These are phyloP conservation scores for Fusarium udum DNA, from an alignment of 2,329 filamentous ascomycete genomes.

Conservation along the genomic window DNA sequence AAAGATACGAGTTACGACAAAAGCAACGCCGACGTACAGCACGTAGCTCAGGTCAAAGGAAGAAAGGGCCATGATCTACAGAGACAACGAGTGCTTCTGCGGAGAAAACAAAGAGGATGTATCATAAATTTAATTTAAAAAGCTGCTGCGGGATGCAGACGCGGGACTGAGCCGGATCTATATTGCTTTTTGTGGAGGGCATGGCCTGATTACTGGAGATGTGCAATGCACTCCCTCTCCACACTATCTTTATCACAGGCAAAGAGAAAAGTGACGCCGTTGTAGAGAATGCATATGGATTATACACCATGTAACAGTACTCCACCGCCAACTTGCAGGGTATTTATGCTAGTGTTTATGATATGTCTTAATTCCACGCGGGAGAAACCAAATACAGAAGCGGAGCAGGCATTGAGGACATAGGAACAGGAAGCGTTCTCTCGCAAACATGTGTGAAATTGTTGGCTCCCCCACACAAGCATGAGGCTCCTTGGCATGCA, in stretches of 20 bases:
- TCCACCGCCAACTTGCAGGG: neutral
- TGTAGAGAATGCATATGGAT: neutral
- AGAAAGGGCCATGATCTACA: slow-evolving; percentile 24
- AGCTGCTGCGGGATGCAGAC: neutral
- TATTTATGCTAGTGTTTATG: slow-evolving; percentile 1
- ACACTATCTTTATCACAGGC: neutral
- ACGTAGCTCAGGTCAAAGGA: neutral
- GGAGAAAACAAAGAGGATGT: neutral
- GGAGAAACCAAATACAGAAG: neutral
- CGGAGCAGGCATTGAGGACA: neutral
- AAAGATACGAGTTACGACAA: slow-evolving; percentile 5
- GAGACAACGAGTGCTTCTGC: neutral
- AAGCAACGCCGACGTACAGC: slow-evolving; percentile 6
- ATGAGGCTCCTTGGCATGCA: neutral
- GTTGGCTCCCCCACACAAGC: neutral
- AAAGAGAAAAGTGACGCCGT: neutral
- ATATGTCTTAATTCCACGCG: neutral
- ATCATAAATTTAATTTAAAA: slow-evolving; percentile 4
- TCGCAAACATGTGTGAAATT: neutral
- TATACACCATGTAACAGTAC: neutral
- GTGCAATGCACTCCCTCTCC: neutral
- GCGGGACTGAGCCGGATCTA: neutral
- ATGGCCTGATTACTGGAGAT: neutral
- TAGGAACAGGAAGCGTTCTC: neutral
- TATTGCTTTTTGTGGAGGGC: slow-evolving; percentile 13